Evolutionary conservation across 768 basidiomycete species (phyloP), one percentile per base, ranked within the genome.

Genomic region (Podaxis pistillaris): DNA sequence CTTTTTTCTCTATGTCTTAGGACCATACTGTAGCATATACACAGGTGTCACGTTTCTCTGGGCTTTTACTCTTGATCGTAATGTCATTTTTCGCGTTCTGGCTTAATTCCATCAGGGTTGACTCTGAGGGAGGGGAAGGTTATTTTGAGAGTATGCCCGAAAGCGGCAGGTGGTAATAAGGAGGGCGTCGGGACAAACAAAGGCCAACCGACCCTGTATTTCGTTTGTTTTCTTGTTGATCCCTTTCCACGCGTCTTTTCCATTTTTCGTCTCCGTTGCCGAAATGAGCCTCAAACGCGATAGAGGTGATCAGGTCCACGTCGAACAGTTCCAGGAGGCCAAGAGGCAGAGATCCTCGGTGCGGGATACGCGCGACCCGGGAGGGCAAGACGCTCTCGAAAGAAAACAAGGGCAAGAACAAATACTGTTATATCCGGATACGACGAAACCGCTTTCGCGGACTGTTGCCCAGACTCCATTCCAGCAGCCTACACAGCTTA

Each of bases 401-500:
- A 9, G 28, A 36, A 38, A 54, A 24, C 36, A 53, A 40, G 15
- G 4, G 11, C 51, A 50, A 9, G 59, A 44, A 17, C 36, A 53
- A 52, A 41, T 7, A 8, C 59, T 53, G 44, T n/a, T 26, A 28
- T 59, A 60, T 36, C 50, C 59, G 30, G 41, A 60, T 44, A 53
- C 26, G 15, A 46, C 15, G 33, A 41, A 17, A 17, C 40, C 52
- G 17, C 38, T 30, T 11, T 11, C 59, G 0, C n/a, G 28, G 22
- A 54, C 58, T 60, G 24, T 61, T 63, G 65, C 65, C 54, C 68
- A 66, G 51, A 73, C 76, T 22, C 79, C 84, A 0, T 89, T 92
- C 65, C 91, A 93, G 68, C 85, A 88, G 63, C 91, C 91, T 2
- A 82, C 78, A 2, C 86, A 83, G 28, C 72, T 93, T 7, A 76